A percentile compares a stretch with the other conserved stretches of the same genome.
These are phyloP conservation scores for Gaeumannomyces sp. DNA, from an alignment of 2,329 filamentous ascomycete genomes.

Conservation along the genomic window DNA sequence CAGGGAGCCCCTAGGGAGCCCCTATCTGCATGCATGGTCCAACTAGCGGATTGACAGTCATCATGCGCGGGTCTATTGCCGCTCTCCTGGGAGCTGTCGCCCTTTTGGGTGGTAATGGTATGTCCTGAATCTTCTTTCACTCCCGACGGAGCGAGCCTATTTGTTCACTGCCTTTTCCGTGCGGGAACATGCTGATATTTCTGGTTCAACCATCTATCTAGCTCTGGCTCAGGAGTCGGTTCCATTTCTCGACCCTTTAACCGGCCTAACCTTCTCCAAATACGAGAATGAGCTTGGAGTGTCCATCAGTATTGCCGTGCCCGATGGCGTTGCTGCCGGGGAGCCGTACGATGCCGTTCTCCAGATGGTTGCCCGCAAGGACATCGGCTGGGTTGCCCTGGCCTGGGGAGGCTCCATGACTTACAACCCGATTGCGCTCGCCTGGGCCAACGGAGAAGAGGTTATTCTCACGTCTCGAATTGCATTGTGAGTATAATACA, in stretches of 20 bases:
- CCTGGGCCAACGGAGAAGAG: constrained; percentile 35
- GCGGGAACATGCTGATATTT: neutral
- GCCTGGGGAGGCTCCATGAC: constrained; percentile 45
- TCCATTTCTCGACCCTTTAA: constrained; percentile 28
- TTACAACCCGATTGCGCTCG: constrained; percentile 38
- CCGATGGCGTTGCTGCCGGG: constrained; percentile 22
- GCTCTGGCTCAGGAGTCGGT: constrained; percentile 27
- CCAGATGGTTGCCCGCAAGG: constrained; percentile 36
- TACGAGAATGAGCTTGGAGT: constrained; percentile 32
- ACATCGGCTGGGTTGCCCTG: constrained; percentile 40
- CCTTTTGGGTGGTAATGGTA: neutral
- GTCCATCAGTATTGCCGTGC: constrained; percentile 30
- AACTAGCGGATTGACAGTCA: neutral
- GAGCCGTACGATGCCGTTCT: constrained; percentile 26
- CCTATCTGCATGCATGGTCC: neutral
- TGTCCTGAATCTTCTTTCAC: neutral
- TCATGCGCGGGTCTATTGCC: neutral
- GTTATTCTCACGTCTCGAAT: constrained; percentile 36
- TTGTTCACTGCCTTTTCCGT: neutral
- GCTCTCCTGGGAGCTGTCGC: neutral
- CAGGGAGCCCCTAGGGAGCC: too few relatives aligned
- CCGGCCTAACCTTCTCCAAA: constrained; percentile 37
- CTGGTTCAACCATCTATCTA: constrained; percentile 8
- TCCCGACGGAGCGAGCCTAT: neutral
- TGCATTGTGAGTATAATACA: constrained; percentile 32